Conservation (phyloP, 129 eudicot species). For the Scalesia atractyloides region DNA sequence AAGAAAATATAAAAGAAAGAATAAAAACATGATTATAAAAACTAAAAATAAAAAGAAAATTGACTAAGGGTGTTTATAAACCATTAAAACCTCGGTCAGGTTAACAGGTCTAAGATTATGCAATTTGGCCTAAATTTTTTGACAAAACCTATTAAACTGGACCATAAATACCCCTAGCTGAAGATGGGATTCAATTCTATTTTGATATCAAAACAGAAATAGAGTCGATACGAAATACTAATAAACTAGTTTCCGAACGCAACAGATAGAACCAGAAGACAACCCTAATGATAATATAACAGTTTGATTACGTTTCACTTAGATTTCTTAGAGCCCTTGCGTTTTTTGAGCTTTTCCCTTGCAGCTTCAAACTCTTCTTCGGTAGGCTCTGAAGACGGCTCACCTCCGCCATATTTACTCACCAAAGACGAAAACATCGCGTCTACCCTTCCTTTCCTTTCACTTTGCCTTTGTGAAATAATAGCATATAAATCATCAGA, state of each 20-base stretch:
- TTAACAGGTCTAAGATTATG: no score
- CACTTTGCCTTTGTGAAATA: conserved; percentile 73
- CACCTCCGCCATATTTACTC: conserved; percentile 69
- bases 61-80: no score
- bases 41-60: no score
- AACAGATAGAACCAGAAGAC: neutral
- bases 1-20: no score
- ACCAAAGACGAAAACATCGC: conserved; percentile 72
- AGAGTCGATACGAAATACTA: neutral
- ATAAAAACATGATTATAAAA: no score
- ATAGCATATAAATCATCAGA: conserved; percentile 70
- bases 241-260: neutral
- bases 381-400: conserved; percentile 57
- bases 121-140: neutral
- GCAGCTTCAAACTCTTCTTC: conserved; percentile 98
- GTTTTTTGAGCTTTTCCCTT: conserved; percentile 53
- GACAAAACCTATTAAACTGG: neutral
- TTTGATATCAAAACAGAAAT: neutral
- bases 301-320: conserved; percentile 35
- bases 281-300: neutral
- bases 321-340: conserved; percentile 47
- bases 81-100: no score
- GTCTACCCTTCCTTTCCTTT: conserved; percentile 72
- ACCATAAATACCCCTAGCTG: no score
- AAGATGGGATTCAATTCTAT: neutral